Base-by-base conservation (phyloP, 2,329 filamentous ascomycete species). In the Bimuria novae-zelandiae region DNA sequence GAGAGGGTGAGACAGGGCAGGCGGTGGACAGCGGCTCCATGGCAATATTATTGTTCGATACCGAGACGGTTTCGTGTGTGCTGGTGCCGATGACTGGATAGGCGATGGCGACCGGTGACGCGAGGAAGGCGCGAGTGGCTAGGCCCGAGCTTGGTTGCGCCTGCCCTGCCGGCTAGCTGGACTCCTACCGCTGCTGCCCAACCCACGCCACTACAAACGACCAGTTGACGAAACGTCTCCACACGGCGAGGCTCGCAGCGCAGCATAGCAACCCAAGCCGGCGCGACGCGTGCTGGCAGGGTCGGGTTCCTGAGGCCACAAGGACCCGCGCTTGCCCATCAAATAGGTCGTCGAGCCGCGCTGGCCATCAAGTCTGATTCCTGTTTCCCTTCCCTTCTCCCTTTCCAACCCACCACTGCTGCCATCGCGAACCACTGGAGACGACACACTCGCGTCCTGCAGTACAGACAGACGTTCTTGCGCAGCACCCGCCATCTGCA, bases 251-350 rank as follows among this genome's bases (percentile, higher is more conserved):
- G 10, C 27, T 33, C 41, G 27, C 41, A 10, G 41, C n/a, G 14
- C 16, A 14, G 23, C 16, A 25, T 19, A 43, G 29, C 43, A 19
- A 46, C 43, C 43, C 43, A 36, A 46, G 41, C 23, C 23, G 12
- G 4, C 21, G 17, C 19, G 12, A 27, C 40, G 17, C 17, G 17
- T 17, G 41, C 27, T 19, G 11, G 7, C 30, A 14, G 30, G 10
- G 43, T 59, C 65, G 60, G 64, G 58, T 59, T 63, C 62, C 57
- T 62, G 57, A 58, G 54, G 57, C 59, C 56, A 40, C 55, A 17
- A 14, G 33, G 36, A 32, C 30, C 44, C 56, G 52, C 40, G 52
- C 49, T 47, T 50, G 55, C 54, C 41, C 41, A 27, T 44, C 41
- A 32, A 44, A 32, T 44, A 32, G 16, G 4, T 36, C 36, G 25